phyloP scores from a whole-genome alignment of 352 stramenopile species.

The Globisporangium parvum region DNA sequence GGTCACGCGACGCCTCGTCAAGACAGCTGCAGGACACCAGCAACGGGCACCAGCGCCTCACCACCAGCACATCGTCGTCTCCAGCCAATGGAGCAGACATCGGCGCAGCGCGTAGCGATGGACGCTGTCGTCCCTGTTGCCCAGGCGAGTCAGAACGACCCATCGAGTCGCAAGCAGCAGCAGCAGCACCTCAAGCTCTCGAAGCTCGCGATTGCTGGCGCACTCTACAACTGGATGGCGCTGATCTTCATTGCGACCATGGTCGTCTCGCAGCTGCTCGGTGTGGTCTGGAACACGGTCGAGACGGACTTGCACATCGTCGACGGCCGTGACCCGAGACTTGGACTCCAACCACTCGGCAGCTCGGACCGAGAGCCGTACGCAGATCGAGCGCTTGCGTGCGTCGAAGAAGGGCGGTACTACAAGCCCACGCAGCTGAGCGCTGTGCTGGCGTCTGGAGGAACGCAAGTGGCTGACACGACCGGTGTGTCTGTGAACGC shows the following conservation, averaged over 20 bases:
- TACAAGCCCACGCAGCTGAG: slow-evolving; percentile 15
- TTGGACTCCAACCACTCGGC: not conserved
- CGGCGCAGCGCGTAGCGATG: too few species aligned
- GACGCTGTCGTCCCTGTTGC: too few species aligned
- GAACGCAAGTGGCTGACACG: not conserved
- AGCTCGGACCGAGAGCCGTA: slow-evolving; percentile 7
- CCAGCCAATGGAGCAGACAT: too few species aligned
- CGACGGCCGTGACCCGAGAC: too few species aligned
- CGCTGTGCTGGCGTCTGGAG: too few species aligned
- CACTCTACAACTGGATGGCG: slow-evolving; percentile 13
- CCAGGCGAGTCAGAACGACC: too few species aligned
- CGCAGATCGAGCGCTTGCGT: slow-evolving; percentile 6
- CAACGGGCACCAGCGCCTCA: too few species aligned
- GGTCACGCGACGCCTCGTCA: too few species aligned
- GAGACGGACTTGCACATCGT: not conserved
- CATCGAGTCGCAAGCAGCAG: not conserved
- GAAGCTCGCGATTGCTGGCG: too few species aligned
- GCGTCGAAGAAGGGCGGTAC: slow-evolving; percentile 6
- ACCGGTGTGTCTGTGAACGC: slow-evolving; percentile 1
- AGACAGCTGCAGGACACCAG: too few species aligned
- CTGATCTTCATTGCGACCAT: slow-evolving; percentile 6
- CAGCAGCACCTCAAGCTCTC: not conserved
- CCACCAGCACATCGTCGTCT: too few species aligned
- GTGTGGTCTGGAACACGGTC: slow-evolving; percentile 10
- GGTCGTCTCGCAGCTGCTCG: slow-evolving; percentile 12